These are phyloP conservation scores for Saccharomycopsis malanga DNA, from an alignment of 805 yeast genomes.

Conservation along the genomic window DNA sequence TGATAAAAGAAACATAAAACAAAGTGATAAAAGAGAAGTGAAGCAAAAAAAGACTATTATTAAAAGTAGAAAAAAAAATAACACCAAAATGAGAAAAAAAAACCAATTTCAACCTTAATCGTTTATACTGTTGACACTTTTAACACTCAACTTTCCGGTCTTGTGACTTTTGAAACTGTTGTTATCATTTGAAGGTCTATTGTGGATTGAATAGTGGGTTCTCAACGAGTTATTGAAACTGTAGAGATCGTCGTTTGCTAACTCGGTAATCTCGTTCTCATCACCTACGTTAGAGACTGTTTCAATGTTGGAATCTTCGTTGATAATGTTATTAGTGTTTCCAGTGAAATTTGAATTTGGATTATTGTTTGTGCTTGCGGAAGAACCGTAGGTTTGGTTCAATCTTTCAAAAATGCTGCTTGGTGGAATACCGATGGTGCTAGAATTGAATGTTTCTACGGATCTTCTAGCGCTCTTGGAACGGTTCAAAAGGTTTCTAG, in stretches of 20 bases:
- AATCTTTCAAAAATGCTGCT: conserved; percentile 21
- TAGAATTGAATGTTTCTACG: conserved; percentile 21
- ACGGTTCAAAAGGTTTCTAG: conserved; percentile 18
- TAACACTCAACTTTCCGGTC: conserved; percentile 13
- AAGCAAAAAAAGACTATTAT: background rate
- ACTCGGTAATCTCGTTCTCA: conserved; percentile 1
- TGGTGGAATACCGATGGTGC: conserved; percentile 22
- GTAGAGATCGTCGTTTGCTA: conserved; percentile 15
- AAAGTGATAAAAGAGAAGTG: background rate
- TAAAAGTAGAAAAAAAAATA: background rate
- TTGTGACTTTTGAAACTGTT: conserved; percentile 15
- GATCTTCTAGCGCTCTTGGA: conserved; percentile 21
- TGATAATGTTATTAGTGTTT: background rate
- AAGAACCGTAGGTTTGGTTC: background rate
- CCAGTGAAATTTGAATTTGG: background rate
- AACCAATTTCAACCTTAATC: too few relatives aligned
- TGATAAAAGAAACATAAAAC: too few relatives aligned
- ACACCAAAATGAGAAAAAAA: background rate
- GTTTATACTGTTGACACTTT: conserved; percentile 1
- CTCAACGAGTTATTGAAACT: conserved; percentile 18
- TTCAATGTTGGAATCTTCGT: background rate
- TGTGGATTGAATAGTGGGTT: conserved; percentile 10
- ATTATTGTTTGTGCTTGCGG: background rate
- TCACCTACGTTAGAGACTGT: background rate
- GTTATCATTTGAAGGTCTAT: conserved; percentile 10